Percentiles rank a stretch among this genome's conserved stretches.
These are phyloP conservation scores for Tephrocybe rancida DNA, from an alignment of 768 basidiomycete genomes.

Conservation along the genomic window DNA sequence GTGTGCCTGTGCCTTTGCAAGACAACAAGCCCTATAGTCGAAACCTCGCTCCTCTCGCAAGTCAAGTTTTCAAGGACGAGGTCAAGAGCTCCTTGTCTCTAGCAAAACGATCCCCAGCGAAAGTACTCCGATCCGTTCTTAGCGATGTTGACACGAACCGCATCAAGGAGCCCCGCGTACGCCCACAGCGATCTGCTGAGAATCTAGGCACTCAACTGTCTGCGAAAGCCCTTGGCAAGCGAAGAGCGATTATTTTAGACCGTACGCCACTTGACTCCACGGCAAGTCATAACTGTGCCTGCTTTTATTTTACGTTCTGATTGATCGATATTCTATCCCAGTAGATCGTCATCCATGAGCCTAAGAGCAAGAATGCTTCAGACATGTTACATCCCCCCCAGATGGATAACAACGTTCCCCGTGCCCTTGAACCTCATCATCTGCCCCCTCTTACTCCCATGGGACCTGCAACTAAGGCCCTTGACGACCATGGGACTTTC, in stretches of 20 bases:
- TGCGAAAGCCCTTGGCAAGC: slow-evolving; percentile 22
- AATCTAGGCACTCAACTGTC: slow-evolving; percentile 10
- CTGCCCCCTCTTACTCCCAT: not conserved
- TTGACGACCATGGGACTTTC: slow-evolving; percentile 5
- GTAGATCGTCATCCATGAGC: not conserved
- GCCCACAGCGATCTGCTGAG: not conserved
- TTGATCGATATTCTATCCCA: not conserved
- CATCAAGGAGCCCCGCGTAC: not conserved
- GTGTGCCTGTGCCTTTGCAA: not conserved
- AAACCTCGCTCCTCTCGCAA: slow-evolving; percentile 19
- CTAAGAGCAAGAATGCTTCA: not conserved
- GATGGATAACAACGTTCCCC: not conserved
- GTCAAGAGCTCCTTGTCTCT: slow-evolving; percentile 11
- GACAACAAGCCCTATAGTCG: not conserved
- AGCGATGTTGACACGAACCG: slow-evolving; percentile 16
- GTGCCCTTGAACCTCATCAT: not conserved
- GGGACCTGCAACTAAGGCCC: not conserved
- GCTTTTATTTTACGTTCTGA: not conserved
- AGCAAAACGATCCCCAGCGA: slow-evolving; percentile 6
- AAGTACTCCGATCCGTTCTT: slow-evolving; percentile 9
- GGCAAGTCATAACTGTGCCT: not conserved
- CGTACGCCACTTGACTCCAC: not conserved
- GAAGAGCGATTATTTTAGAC: slow-evolving; percentile 22
- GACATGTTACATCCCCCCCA: not conserved
- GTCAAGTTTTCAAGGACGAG: slow-evolving; percentile 20